Conservation (phyloP, 2,329 filamentous ascomycete genomes). For the Cercospora citrullina region DNA sequence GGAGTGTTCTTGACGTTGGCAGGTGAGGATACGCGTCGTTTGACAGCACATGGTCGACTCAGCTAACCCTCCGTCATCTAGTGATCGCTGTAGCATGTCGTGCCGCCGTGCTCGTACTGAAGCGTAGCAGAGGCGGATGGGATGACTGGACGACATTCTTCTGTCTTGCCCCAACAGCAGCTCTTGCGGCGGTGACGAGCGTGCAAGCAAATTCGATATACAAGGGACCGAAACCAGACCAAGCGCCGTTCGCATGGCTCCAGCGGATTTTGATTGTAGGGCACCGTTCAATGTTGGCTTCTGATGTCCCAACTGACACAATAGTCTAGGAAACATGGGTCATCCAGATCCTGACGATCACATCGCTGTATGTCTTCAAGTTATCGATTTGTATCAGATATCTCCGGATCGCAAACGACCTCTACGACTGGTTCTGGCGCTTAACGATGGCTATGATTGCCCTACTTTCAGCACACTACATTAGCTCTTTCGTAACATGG, state of each 20-base stretch:
- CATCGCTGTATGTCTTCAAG: conserved; percentile 8
- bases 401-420: conserved; percentile 1
- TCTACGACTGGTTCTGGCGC: conserved; percentile 2
- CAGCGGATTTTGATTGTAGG: conserved; percentile 3
- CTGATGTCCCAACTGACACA: neutral
- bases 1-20: conserved; percentile 5
- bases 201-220: neutral
- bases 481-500: neutral
- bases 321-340: neutral
- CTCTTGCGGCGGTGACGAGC: neutral
- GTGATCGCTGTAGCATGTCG: conserved; percentile 5
- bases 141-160: conserved; percentile 8
- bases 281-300: neutral
- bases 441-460: neutral
- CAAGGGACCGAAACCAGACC: neutral
- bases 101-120: neutral
- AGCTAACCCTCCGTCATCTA: neutral
- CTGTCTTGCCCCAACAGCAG: neutral
- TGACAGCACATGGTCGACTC: neutral
- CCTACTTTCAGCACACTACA: conserved; percentile 1
- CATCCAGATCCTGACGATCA: conserved; percentile 8
- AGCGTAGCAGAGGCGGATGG: neutral
- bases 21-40: neutral
- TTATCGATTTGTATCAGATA: conserved; percentile 4
- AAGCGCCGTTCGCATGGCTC: neutral